Percentiles rank a stretch among this genome's conserved stretches.
phyloP scores from a whole-genome alignment of 192 early-diverging fungal genomes.

The Spizellomyces sp. region DNA sequence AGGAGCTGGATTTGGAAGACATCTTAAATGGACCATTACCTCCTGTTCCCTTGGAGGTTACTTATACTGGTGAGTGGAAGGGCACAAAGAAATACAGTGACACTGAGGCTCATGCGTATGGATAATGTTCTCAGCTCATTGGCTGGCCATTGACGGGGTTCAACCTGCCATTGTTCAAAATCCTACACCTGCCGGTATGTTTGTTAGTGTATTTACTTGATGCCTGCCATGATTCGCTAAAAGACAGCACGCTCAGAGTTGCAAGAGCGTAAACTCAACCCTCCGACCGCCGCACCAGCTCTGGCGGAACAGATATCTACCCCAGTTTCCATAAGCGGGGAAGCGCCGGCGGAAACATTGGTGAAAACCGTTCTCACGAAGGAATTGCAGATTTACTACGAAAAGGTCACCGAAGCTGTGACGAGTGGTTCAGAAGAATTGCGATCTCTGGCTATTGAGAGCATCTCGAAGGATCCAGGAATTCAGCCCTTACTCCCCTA shows the following conservation, averaged over 20 bases:
- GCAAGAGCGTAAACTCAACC: not conserved
- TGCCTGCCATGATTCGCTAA: not conserved
- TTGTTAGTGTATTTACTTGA: not conserved
- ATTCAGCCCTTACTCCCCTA: constrained; percentile 94
- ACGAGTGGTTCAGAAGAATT: constrained; percentile 68
- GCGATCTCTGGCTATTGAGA: constrained; percentile 77
- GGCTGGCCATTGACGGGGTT: constrained; percentile 96
- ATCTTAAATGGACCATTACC: constrained; percentile 85
- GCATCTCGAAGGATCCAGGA: constrained; percentile 85
- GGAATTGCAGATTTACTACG: constrained; percentile 93
- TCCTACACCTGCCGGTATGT: constrained; percentile 69
- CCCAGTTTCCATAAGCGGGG: not conserved
- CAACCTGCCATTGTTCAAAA: constrained; percentile 97
- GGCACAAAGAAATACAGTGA: too few relatives aligned
- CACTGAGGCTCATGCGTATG: not conserved
- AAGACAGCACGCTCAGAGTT: not conserved
- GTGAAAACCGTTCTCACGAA: constrained; percentile 91
- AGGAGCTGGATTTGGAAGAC: constrained; percentile 90
- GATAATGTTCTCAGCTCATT: not conserved
- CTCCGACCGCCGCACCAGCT: not conserved
- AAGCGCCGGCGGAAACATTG: constrained; percentile 42
- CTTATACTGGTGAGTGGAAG: constrained; percentile 63
- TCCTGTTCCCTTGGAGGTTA: constrained; percentile 84
- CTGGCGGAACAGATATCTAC: not conserved
- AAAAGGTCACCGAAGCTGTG: constrained; percentile 83